These are phyloP conservation scores for Talaromyces amestolkiae DNA, from an alignment of 2,329 filamentous ascomycete species.

Conservation along the genomic window DNA sequence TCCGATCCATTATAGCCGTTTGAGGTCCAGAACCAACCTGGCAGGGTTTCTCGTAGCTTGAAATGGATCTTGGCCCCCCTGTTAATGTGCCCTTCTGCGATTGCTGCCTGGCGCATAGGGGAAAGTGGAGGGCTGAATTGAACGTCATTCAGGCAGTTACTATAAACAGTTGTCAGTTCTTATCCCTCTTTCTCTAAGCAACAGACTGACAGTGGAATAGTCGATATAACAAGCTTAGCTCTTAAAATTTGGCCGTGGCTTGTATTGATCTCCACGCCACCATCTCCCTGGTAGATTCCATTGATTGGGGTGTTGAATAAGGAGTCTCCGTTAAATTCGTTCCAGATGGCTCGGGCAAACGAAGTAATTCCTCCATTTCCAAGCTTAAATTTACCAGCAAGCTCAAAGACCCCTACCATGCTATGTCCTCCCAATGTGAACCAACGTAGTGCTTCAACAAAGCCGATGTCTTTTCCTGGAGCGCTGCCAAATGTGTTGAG, in stretches of 20 bases:
- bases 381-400: too few relatives aligned
- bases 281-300: not conserved
- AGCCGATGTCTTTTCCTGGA: too few relatives aligned
- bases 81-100: not conserved
- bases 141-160: not conserved
- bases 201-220: not conserved
- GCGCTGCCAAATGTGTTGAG: too few relatives aligned
- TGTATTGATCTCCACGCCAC: not conserved
- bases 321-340: not conserved
- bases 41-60: not conserved
- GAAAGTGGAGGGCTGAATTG: not conserved
- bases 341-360: not conserved
- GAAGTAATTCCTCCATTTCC: too few relatives aligned
- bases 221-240: not conserved
- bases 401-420: too few relatives aligned
- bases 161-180: not conserved
- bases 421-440: too few relatives aligned
- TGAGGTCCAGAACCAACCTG: not conserved
- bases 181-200: not conserved
- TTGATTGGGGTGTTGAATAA: not conserved
- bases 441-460: too few relatives aligned
- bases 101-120: not conserved
- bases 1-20: not conserved
- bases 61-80: not conserved
- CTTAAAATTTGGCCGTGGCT: not conserved